Evolutionary conservation across 2,329 filamentous ascomycete species (phyloP).

Genomic region (Cladosporium halotolerans): DNA sequence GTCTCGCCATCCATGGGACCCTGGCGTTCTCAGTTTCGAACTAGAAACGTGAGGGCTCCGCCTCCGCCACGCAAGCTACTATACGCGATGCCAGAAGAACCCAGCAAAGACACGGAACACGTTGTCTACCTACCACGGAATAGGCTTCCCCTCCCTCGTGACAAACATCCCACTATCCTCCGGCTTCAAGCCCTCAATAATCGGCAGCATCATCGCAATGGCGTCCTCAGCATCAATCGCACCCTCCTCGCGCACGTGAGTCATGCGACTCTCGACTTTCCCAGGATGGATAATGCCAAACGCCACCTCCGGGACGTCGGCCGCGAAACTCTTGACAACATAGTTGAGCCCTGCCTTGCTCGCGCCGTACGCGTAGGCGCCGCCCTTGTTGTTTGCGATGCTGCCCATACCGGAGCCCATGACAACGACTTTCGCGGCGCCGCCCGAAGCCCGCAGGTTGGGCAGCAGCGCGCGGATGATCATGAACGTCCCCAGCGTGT

Average conservation of each 20-base stretch:
- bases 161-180: conserved; percentile 10
- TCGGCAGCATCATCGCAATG: conserved; percentile 9
- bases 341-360: conserved; percentile 11
- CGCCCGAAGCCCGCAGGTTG: conserved; percentile 1
- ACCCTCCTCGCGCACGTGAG: conserved; percentile 7
- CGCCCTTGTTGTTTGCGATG: conserved; percentile 9
- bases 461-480: conserved; percentile 8
- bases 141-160: conserved; percentile 2
- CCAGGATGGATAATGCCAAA: conserved; percentile 10
- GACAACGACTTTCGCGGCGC: conserved; percentile 2
- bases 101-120: too few relatives aligned
- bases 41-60: too few relatives aligned
- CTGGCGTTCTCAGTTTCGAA: too few relatives aligned
- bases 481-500: conserved; percentile 8
- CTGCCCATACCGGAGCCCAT: conserved; percentile 10
- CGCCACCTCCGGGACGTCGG: conserved; percentile 6
- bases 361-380: conserved; percentile 8
- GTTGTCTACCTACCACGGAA: neutral
- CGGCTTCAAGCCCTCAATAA: conserved; percentile 1
- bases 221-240: conserved; percentile 8
- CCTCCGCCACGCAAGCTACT: too few relatives aligned
- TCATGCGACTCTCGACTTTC: conserved; percentile 10
- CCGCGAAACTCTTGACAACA: conserved; percentile 7
- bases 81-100: too few relatives aligned
- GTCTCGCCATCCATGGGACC: too few relatives aligned